These are phyloP conservation scores for Cucurbita moschata DNA, from an alignment of 306 rosid species.

Conservation along the genomic window DNA sequence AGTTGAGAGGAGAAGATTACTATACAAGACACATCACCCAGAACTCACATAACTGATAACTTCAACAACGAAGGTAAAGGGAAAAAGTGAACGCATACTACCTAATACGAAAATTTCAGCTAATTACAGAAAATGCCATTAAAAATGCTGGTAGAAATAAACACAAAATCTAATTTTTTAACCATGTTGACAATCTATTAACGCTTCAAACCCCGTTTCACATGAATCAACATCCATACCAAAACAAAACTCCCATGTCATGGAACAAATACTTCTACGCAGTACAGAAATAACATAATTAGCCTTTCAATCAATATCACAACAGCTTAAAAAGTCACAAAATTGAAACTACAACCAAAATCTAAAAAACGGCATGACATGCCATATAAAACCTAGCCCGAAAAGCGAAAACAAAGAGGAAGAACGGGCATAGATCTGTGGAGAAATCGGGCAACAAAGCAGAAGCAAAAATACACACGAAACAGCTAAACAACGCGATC, in stretches of 20 bases:
- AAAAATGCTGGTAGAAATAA: background rate
- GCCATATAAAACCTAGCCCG: background rate
- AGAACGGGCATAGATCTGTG: background rate
- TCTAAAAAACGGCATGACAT: background rate
- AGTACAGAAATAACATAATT: background rate
- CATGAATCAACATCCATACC: background rate
- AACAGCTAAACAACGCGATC: background rate
- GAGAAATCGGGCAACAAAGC: background rate
- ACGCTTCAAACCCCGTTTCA: background rate
- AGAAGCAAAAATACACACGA: background rate
- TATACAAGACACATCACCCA: background rate
- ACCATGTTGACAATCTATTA: background rate
- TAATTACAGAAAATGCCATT: background rate
- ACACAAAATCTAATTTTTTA: background rate
- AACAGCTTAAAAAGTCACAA: background rate
- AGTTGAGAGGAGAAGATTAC: background rate
- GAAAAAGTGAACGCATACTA: background rate
- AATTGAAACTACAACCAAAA: background rate
- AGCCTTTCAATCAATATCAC: background rate
- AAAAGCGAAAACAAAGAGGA: background rate
- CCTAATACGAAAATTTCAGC: background rate
- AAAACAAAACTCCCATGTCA: background rate
- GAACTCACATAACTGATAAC: background rate
- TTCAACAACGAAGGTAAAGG: no score
- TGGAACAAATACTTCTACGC: background rate